Percentiles rank a stretch among this genome's conserved stretches.
These are phyloP conservation scores for Blastocystis sp. DNA, from an alignment of 352 stramenopile species.

Conservation along the genomic window DNA sequence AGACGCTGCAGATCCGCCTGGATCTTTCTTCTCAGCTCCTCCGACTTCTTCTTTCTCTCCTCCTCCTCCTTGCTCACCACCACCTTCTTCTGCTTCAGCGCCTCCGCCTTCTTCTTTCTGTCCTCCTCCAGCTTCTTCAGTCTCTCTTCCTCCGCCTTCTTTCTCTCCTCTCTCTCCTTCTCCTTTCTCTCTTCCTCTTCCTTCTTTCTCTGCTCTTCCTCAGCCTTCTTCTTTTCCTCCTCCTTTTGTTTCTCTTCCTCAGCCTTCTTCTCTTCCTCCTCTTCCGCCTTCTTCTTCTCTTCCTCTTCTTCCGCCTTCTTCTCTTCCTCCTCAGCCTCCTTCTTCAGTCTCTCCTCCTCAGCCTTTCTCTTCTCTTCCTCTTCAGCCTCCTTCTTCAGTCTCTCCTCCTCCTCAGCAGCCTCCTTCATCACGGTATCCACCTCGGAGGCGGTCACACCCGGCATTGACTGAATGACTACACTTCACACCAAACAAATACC, in stretches of 20 bases:
- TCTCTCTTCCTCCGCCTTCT: neutral
- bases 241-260: neutral
- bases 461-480: conserved; percentile 59
- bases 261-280: neutral
- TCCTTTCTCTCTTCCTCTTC: neutral
- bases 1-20: conserved; percentile 8
- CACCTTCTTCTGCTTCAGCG: neutral
- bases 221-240: neutral
- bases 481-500: neutral
- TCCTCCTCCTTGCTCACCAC: neutral
- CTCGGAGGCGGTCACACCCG: neutral
- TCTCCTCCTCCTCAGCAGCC: conserved; percentile 21
- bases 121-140: neutral
- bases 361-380: neutral
- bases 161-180: neutral
- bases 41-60: neutral
- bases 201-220: neutral
- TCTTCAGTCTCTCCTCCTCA: neutral
- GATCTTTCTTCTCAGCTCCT: neutral
- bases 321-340: neutral
- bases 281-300: neutral
- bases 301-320: neutral
- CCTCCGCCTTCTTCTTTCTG: conserved; percentile 5
- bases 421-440: conserved; percentile 32
- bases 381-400: neutral